Base-by-base conservation (phyloP, 2,329 filamentous ascomycete genomes). In the Xylariales sp. region DNA sequence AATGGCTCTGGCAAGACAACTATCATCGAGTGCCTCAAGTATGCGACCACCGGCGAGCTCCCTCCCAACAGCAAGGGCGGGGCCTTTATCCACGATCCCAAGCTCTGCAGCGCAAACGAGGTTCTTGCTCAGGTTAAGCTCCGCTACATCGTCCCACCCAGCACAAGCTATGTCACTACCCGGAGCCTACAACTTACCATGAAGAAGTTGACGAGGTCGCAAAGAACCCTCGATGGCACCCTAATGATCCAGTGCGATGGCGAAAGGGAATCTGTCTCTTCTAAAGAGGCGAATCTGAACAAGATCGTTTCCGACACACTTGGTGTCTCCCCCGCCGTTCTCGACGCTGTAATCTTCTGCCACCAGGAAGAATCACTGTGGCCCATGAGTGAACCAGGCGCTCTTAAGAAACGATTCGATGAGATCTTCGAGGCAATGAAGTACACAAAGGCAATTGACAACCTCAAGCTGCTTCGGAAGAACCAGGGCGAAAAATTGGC, bases 1-100 rank as follows among this genome's bases (percentile, higher is more conserved):
- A 99, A 99, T 83, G 96, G 96, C 63, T 98, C 95, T 0, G 96
- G 96, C 69, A 99, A 99, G 83, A 99, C 96, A 9, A 98, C 96
- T 65, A 97, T 99, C 77, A 99, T 99, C 81, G 96, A 99, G 81
- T 97, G 94, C 79, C 91, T 99, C 76, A 97, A 97, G 78, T 99
- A 97, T 89, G 94, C 93, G 60, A 97, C 97, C 18, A 97, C 94
- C 7, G 97, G 96, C 64, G 92, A 97, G 76, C 87, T 97, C 55
- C 96, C 96, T 1, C 93, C 96, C 39, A 97, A 97, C 83, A 94
- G 91, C 83, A 92, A 90, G 73, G 91, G 92, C 34, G 94, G 94
- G 39, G 94, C 95, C 57, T 99, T 98, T 79, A 93, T 99, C 70
- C 95, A 99, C 79, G 96, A 99, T 75, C 96, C 96, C n/a, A 96